Conservation (phyloP, 257 asterid genomes). For the Nicotiana sylvestris region DNA sequence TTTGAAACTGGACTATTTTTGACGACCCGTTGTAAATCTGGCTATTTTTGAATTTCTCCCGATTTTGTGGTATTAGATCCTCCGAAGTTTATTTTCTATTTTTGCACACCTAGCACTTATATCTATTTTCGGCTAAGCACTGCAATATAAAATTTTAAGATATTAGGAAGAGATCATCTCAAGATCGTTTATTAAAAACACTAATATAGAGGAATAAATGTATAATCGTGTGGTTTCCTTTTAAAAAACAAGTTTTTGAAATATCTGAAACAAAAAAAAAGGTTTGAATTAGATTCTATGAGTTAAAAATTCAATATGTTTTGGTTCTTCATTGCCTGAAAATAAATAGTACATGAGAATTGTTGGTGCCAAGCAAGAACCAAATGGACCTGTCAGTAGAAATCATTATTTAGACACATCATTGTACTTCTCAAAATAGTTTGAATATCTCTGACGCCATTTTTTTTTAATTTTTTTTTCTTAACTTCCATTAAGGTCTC, state of each 20-base stretch:
- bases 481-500: neutral
- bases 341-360: neutral
- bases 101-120: too few relatives aligned
- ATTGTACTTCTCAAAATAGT: neutral
- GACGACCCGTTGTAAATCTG: too few relatives aligned
- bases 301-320: neutral
- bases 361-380: neutral
- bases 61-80: too few relatives aligned
- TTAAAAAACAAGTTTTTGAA: neutral
- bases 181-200: neutral
- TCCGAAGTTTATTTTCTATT: too few relatives aligned
- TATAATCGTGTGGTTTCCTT: too few relatives aligned
- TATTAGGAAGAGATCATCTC: neutral
- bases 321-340: neutral
- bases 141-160: neutral
- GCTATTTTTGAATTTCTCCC: too few relatives aligned
- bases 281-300: neutral
- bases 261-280: neutral
- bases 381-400: neutral
- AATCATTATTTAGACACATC: neutral
- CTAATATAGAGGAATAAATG: too few relatives aligned
- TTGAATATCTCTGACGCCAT: neutral
- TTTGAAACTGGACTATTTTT: too few relatives aligned
- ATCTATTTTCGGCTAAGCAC: too few relatives aligned
- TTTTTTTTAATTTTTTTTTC: neutral